Base-by-base conservation (phyloP, 2,329 filamentous ascomycete genomes). In the Daldinia eschscholtzii region DNA sequence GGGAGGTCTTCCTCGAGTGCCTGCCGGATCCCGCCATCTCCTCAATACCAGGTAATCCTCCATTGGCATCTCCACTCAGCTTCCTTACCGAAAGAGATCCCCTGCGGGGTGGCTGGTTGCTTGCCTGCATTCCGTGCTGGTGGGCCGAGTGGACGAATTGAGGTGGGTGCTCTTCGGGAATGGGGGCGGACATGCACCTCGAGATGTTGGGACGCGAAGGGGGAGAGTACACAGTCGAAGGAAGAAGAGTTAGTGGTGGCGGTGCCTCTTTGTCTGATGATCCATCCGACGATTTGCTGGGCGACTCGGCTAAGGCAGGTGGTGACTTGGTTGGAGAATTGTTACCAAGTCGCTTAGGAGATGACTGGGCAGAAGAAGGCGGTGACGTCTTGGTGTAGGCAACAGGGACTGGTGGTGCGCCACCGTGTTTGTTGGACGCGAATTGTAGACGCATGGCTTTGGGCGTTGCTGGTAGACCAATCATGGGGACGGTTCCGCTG, bases 401-500 rank as follows among this genome's bases (percentile, higher is more conserved):
- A 0, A 81, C 72, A 1, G 88, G 87, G 35, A 90, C 84, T 0
- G 81, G 79, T 18, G 87, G 87, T 4, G 88, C 81, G n/a, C 26
- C 56, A 15, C 86, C 84, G 0, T 90, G 89, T 64, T 85, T 82
- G 64, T 74, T 75, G 33, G 84, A 80, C 72, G 88, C 87, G 73
- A 95, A 89, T 48, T 93, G 89, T 1, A 97, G 89, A 20, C 92
- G 89, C 94, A 98, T 97, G 0, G 94, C 94, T 81, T 93, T 91
- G 33, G 95, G 94, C 0, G 94, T 98, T 1, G 94, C 93, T 13
- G 95, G 94, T n/a, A 97, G 86, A 0, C 94, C 94, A 58, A 95
- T 86, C 5, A 87, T 85, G 1, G 86, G 83, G 0, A 85, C 85
- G 2, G 76, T 81, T 15, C 79, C 79, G 67, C 78, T 81, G 58